Evolutionary conservation across 1,139 yeast species (phyloP).

Genomic region (Ogataea hybrid): DNA sequence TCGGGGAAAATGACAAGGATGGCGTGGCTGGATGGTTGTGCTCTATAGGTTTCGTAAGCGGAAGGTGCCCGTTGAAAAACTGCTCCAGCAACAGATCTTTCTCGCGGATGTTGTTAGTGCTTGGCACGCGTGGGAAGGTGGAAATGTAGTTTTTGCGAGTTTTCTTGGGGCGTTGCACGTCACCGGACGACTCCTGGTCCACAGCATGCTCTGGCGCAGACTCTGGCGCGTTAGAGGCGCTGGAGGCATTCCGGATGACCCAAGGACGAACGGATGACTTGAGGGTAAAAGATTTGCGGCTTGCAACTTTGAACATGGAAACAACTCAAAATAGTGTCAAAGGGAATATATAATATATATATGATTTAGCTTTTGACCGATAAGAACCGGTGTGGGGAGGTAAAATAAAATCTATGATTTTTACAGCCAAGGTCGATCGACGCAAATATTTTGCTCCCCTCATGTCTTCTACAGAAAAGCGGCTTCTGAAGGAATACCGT

Average conservation of each 20-base stretch:
- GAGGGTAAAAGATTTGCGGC: neutral
- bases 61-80: slow-evolving; percentile 28
- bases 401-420: neutral
- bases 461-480: slow-evolving; percentile 29
- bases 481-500: slow-evolving; percentile 47
- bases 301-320: slow-evolving; percentile 6
- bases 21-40: slow-evolving; percentile 27
- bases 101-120: slow-evolving; percentile 28
- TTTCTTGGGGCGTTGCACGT: slow-evolving; percentile 16
- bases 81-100: slow-evolving; percentile 27
- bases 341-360: slow-evolving; percentile 1
- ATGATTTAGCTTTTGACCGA: slow-evolving; percentile 8
- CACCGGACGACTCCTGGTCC: slow-evolving; percentile 6
- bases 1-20: slow-evolving; percentile 19
- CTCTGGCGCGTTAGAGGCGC: slow-evolving; percentile 6
- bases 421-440: slow-evolving; percentile 6
- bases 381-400: slow-evolving; percentile 10
- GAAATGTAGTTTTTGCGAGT: slow-evolving; percentile 20
- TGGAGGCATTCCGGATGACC: slow-evolving; percentile 2
- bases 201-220: slow-evolving; percentile 5
- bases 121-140: slow-evolving; percentile 30
- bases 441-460: slow-evolving; percentile 1
- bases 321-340: neutral
- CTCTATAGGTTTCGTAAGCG: slow-evolving; percentile 29
- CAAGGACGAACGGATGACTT: neutral